These are phyloP conservation scores for Cucumis hystrix DNA, from an alignment of 306 rosid genomes.

Conservation along the genomic window DNA sequence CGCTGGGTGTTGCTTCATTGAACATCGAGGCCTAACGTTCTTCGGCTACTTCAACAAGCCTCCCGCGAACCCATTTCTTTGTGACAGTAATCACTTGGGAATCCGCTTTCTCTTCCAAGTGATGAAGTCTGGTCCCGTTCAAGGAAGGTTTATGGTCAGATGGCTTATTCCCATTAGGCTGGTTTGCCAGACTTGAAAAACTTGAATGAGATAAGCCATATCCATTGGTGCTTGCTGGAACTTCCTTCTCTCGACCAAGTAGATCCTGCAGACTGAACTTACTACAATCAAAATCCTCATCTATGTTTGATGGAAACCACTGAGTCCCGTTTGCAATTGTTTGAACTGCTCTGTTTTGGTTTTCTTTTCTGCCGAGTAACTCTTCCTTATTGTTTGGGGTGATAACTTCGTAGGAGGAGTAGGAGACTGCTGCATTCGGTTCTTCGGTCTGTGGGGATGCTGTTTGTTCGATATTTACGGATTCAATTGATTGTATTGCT, in stretches of 20 bases:
- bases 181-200: slow-evolving; percentile 17
- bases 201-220: slow-evolving; percentile 17
- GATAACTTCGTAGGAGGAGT: slow-evolving; percentile 2
- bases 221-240: slow-evolving; percentile 23
- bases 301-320: slow-evolving; percentile 16
- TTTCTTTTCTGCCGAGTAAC: slow-evolving; percentile 5
- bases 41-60: slow-evolving; percentile 58
- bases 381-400: slow-evolving; percentile 9
- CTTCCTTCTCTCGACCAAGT: slow-evolving; percentile 27
- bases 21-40: slow-evolving; percentile 15
- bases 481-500: slow-evolving; percentile 65
- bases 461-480: slow-evolving; percentile 29
- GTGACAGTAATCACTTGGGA: slow-evolving; percentile 22
- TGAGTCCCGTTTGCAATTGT: slow-evolving; percentile 40
- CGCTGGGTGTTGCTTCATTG: not conserved
- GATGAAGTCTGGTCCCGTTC: slow-evolving; percentile 22
- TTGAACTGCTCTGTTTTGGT: slow-evolving; percentile 17
- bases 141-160: slow-evolving; percentile 17
- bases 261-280: slow-evolving; percentile 28
- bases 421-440: slow-evolving; percentile 18
- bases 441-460: slow-evolving; percentile 18
- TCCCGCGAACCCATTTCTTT: slow-evolving; percentile 83
- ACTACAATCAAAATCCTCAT: slow-evolving; percentile 25
- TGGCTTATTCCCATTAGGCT: slow-evolving; percentile 19
- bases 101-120: slow-evolving; percentile 19